These are phyloP conservation scores for Fragaria nilgerrensis DNA, from an alignment of 306 rosid species.

Conservation along the genomic window DNA sequence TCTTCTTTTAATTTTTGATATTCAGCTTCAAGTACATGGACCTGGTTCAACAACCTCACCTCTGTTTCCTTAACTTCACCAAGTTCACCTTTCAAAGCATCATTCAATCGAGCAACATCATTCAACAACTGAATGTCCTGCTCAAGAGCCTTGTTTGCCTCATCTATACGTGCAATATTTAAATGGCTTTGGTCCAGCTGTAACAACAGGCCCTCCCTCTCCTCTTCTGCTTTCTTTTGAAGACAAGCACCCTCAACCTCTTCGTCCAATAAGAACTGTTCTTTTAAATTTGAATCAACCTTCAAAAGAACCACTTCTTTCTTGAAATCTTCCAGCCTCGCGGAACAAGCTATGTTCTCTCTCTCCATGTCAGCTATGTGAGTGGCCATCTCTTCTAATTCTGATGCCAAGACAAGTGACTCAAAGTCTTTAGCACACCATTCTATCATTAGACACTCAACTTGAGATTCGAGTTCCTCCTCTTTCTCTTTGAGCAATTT, in stretches of 20 bases:
- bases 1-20: conserved; percentile 35
- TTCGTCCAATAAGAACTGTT: conserved; percentile 43
- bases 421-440: conserved; percentile 68
- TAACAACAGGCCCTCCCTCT: conserved; percentile 38
- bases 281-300: conserved; percentile 49
- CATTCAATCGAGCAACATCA: conserved; percentile 40
- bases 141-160: conserved; percentile 46
- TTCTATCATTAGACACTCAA: conserved; percentile 50
- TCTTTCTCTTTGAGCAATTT: conserved; percentile 45
- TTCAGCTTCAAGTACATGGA: conserved; percentile 50
- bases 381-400: conserved; percentile 43
- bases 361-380: conserved; percentile 47
- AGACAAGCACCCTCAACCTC: conserved; percentile 50
- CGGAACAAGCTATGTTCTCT: conserved; percentile 30
- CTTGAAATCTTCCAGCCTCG: conserved; percentile 51
- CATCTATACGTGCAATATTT: conserved; percentile 39
- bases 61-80: conserved; percentile 39
- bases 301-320: conserved; percentile 43
- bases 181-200: conserved; percentile 40
- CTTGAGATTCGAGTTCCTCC: conserved; percentile 49
- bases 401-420: conserved; percentile 53
- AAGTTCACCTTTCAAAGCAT: conserved; percentile 48
- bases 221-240: conserved; percentile 32
- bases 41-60: conserved; percentile 38
- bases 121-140: conserved; percentile 44